Percentiles rank a stretch among this genome's conserved stretches.
Evolutionary conservation across 148 eudicot genomes (phyloP).

Genomic region (Hydrangea macrophylla): DNA sequence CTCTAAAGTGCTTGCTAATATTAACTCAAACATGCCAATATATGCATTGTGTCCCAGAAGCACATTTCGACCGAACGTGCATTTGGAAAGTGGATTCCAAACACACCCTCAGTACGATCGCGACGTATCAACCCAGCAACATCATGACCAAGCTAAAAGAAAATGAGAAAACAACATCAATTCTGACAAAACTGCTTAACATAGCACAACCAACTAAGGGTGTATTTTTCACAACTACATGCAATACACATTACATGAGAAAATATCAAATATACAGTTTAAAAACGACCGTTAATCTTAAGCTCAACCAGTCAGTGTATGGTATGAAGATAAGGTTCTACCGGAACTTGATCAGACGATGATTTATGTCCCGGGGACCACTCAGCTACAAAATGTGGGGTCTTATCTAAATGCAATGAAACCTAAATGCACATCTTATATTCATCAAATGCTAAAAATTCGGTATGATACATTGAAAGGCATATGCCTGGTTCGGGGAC

Average conservation of each 20-base stretch:
- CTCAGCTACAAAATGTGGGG: neutral
- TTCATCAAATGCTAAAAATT: constrained; percentile 13
- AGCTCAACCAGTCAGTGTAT: neutral
- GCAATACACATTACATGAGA: neutral
- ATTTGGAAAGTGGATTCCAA: too few relatives aligned
- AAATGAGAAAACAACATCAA: neutral
- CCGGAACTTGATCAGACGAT: constrained; percentile 2
- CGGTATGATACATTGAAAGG: constrained; percentile 14
- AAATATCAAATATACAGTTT: neutral
- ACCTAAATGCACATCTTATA: neutral
- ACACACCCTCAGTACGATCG: too few relatives aligned
- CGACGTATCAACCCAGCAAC: too few relatives aligned
- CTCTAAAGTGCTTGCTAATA: too few relatives aligned
- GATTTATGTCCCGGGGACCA: constrained; percentile 7
- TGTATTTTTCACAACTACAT: neutral
- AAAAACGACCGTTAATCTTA: neutral
- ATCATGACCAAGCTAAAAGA: neutral
- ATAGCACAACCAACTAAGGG: neutral
- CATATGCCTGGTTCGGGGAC: neutral
- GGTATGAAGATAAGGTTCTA: constrained; percentile 8
- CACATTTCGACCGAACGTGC: too few relatives aligned
- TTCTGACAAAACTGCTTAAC: neutral
- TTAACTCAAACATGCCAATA: too few relatives aligned
- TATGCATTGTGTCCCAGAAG: too few relatives aligned
- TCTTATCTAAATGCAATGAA: neutral